Evolutionary conservation across 345 rosid species (phyloP), one percentile per base, ranked within the genome.

Genomic region (Gossypium stocksii): DNA sequence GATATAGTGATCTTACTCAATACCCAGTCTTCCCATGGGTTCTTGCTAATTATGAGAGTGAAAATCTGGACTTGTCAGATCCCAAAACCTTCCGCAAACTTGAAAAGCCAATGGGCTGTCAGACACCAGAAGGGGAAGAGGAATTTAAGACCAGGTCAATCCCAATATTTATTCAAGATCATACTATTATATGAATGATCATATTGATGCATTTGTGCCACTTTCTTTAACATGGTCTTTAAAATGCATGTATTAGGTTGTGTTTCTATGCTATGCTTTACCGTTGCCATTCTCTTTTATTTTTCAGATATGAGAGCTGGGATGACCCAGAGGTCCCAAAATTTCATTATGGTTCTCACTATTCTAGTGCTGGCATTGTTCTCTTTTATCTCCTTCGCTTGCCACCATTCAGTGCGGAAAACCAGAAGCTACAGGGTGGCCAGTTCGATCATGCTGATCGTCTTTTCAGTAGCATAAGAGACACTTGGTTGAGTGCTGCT

Each of bases 21-120:
- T 96, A 96, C 84, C 99, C 99, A 60, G 99, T 96, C 75, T 93
- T 96, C 82, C 99, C 99, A 65, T 96, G 99, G 99, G 91, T 96
- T 80, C 93, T 96, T 66, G 92, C 97, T n/a, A 97, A 96, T 82
- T 93, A 93, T 83, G 97, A 91, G 71, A 91, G 98, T 68, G 97
- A 89, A 82, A 81, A 75, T 84, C 89, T 96, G 70, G 94, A 96
- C 78, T 83, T 93, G 12, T 90, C 90, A 72, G 83, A 93, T 88
- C 92, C 97, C 70, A 90, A 84, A 74, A 85, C 98, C 76, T 96
- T 90, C 78, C 94, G 99, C 56, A 90, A 86, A 77, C 94, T 96
- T 76, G 93, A 93, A 77, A 96, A 93, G 77, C 98, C 99, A 80
- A 90, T 96, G 99, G 99, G 99, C 76, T 96, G 99, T 85, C 99